Evolutionary conservation across 495 filamentous ascomycete species (phyloP).

Genomic region (Lepraria neglecta): DNA sequence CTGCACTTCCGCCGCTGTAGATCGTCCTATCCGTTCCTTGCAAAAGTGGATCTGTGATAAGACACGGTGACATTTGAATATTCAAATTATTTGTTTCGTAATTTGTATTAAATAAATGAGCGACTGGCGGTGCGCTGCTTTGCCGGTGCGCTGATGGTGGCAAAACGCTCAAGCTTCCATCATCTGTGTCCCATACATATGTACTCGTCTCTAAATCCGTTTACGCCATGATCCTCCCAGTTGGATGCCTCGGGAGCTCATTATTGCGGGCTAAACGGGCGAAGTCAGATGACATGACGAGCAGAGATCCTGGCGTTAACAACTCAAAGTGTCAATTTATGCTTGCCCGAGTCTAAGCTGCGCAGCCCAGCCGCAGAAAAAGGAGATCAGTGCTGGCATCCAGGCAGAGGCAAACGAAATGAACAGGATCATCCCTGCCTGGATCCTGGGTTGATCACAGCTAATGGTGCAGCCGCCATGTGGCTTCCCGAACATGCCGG

Average conservation of each 20-base stretch:
- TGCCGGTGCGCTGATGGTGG: conserved; percentile 12
- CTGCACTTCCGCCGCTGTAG: conserved; percentile 10
- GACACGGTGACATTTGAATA: conserved; percentile 3
- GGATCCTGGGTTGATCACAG: background rate
- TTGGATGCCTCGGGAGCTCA: conserved; percentile 8
- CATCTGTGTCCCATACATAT: background rate
- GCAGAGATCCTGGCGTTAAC: conserved; percentile 5
- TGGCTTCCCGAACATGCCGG: conserved; percentile 19
- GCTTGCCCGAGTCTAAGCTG: conserved; percentile 5
- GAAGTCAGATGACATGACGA: conserved; percentile 3
- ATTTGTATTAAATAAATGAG: background rate
- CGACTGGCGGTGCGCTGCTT: conserved; percentile 8
- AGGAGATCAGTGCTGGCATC: background rate
- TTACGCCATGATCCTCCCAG: conserved; percentile 3
- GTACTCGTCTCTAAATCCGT: background rate
- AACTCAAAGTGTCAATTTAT: background rate
- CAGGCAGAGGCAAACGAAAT: conserved; percentile 7
- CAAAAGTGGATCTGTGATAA: conserved; percentile 7
- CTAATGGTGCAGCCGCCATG: conserved; percentile 10
- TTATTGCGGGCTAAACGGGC: conserved; percentile 18
- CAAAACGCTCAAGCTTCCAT: background rate
- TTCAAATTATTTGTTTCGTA: background rate
- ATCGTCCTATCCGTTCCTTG: conserved; percentile 1
- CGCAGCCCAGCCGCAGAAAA: conserved; percentile 11
- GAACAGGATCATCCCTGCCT: conserved; percentile 13